Conservation (phyloP, 306 rosid species). For the Lagenaria siceraria region DNA sequence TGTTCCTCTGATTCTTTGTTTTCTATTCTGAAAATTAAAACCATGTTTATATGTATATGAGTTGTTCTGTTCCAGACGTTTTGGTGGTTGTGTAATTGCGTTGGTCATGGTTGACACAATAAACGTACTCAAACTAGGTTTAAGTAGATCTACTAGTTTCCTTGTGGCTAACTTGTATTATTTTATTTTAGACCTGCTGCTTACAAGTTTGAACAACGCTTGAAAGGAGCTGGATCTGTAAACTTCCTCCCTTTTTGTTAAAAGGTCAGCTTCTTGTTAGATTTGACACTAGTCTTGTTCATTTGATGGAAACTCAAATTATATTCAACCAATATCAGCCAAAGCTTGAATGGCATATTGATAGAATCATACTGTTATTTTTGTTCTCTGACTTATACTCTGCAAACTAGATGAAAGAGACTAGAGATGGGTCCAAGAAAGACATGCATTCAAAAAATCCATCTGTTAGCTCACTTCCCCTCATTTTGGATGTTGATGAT, state of each 20-base stretch:
- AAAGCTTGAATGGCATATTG: neutral
- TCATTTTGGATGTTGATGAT: constrained; percentile 78
- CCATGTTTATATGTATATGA: neutral
- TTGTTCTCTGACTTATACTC: neutral
- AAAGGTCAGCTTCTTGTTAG: constrained; percentile 6
- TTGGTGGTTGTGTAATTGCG: neutral
- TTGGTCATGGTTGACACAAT: neutral
- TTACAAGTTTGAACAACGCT: neutral
- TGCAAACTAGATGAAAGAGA: constrained; percentile 52
- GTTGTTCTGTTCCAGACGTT: neutral
- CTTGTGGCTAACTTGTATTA: neutral
- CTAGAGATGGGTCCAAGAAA: constrained; percentile 33
- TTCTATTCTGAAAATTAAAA: neutral
- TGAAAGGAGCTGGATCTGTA: constrained; percentile 1
- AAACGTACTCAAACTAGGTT: neutral
- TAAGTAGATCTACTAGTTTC: neutral
- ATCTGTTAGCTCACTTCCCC: constrained; percentile 51
- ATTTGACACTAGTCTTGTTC: neutral
- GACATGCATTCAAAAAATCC: constrained; percentile 25
- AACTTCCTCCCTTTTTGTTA: neutral
- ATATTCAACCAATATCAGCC: neutral
- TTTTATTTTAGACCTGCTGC: neutral
- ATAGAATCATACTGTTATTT: neutral
- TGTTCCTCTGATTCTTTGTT: neutral
- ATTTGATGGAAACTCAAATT: neutral